Evolutionary conservation across 176 grass and related monocot genomes (phyloP).

Genomic region (Avena sativa): DNA sequence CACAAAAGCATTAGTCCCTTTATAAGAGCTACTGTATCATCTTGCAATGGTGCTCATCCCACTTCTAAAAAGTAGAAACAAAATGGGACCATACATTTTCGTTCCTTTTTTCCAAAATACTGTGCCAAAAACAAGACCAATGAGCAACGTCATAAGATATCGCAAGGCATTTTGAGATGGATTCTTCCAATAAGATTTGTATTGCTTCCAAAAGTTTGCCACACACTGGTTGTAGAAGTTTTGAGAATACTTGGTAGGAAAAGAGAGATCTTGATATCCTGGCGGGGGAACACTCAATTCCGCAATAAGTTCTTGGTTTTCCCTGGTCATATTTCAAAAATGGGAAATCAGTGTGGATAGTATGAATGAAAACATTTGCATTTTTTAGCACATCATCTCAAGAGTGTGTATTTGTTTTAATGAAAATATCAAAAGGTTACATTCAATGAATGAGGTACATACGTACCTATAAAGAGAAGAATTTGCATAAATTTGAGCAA

Average conservation of each 20-base stretch:
- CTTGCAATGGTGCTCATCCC: not conserved
- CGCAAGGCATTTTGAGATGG: conserved; percentile 80
- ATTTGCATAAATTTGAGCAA: conserved; percentile 79
- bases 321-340: conserved; percentile 40
- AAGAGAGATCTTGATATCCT: conserved; percentile 65
- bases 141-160: conserved; percentile 68
- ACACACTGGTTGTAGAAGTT: conserved; percentile 62
- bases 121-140: conserved; percentile 80
- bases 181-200: conserved; percentile 88
- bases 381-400: not conserved
- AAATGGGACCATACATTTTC: conserved; percentile 58
- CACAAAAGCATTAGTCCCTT: conserved; percentile 40
- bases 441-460: not conserved
- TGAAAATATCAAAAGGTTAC: not conserved
- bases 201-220: conserved; percentile 86
- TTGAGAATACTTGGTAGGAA: conserved; percentile 80
- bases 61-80: conserved; percentile 26
- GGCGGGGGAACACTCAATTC: conserved; percentile 62
- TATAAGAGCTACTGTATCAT: not conserved
- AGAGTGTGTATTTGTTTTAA: not conserved
- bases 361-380: not conserved
- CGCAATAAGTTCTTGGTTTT: conserved; percentile 71
- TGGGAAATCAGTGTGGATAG: not conserved
- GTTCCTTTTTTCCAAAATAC: conserved; percentile 79
- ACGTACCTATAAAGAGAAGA: conserved; percentile 68